These are phyloP conservation scores for Diaporthe citriasiana DNA, from an alignment of 2,329 filamentous ascomycete species.

Conservation along the genomic window DNA sequence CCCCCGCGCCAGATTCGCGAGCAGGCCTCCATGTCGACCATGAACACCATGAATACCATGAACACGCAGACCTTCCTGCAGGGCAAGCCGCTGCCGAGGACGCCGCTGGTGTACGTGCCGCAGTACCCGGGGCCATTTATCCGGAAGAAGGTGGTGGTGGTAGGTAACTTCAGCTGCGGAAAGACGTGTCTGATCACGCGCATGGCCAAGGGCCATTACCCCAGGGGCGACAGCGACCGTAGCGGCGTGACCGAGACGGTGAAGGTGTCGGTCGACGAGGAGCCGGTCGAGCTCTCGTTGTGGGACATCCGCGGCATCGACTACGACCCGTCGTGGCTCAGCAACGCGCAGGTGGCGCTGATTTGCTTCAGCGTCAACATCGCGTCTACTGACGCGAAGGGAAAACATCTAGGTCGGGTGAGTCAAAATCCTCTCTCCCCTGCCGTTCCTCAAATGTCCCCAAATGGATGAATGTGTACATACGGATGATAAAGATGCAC, in stretches of 20 bases:
- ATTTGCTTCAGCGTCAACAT: conserved; percentile 42
- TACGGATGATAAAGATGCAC: not conserved
- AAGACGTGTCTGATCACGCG: conserved; percentile 42
- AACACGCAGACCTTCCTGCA: conserved; percentile 35
- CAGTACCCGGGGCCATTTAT: conserved; percentile 36
- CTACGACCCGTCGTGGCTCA: conserved; percentile 41
- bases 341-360: conserved; percentile 38
- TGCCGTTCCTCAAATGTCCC: not conserved
- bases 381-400: conserved; percentile 41
- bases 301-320: conserved; percentile 43
- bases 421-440: not conserved
- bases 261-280: conserved; percentile 39
- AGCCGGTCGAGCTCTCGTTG: conserved; percentile 38
- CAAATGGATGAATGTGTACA: not conserved
- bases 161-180: conserved; percentile 42
- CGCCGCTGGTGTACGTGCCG: conserved; percentile 39
- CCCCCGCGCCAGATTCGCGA: conserved; percentile 21
- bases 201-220: conserved; percentile 38
- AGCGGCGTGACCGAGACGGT: conserved; percentile 34
- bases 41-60: conserved; percentile 32
- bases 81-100: conserved; percentile 40
- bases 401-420: conserved; percentile 41
- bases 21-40: conserved; percentile 37
- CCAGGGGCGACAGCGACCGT: conserved; percentile 33
- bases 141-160: conserved; percentile 42